Base-by-base conservation (phyloP, 768 basidiomycete species). In the Sistotremastrum niveocremeum region DNA sequence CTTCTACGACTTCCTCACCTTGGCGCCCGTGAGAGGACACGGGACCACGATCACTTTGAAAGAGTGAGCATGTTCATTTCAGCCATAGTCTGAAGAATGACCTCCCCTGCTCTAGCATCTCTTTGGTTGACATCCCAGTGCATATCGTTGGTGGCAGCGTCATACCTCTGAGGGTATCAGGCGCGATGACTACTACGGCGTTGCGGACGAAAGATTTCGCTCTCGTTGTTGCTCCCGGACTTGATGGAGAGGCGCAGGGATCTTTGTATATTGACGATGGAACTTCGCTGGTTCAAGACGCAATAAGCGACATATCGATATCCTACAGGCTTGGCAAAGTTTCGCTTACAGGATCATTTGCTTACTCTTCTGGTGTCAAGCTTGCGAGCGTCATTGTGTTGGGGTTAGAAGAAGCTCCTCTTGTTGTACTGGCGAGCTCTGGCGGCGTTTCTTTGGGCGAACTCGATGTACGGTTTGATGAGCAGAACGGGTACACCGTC, bases 181-280 rank as follows among this genome's bases (percentile, higher is more conserved):
- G 71, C 31, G 68, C 77, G 38, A 77, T 78, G 76, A 82, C 79
- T 20, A 82, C 78, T 0, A 61, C 66, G 2, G 68, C 63, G 49
- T 60, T 83, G 48, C 64, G 79, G 36, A 61, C 62, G 51, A 69
- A 62, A 7, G 71, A 74, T 53, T 83, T 81, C 47, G 73, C 80
- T 57, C 59, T 83, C 45, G 63, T 81, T 37, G 72, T 82, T 33
- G 81, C 79, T 0, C 77, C 77, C 1, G 66, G 66, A 7, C 48
- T 52, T n/a, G 57, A 67, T n/a, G 78, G 76, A 9, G 59, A 52
- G 0, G 81, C 81, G 0, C 50, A 53, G 4, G 81, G 80, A 1
- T 39, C 54, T 36, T 62, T 83, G 36, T 81, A 83, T 56, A 51
- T 79, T 34, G 81, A 83, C 54, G 80, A 83, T 49, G 80, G 81